phyloP scores from a whole-genome alignment of 176 grass and related monocot species.

The Elaeis guineensis region DNA sequence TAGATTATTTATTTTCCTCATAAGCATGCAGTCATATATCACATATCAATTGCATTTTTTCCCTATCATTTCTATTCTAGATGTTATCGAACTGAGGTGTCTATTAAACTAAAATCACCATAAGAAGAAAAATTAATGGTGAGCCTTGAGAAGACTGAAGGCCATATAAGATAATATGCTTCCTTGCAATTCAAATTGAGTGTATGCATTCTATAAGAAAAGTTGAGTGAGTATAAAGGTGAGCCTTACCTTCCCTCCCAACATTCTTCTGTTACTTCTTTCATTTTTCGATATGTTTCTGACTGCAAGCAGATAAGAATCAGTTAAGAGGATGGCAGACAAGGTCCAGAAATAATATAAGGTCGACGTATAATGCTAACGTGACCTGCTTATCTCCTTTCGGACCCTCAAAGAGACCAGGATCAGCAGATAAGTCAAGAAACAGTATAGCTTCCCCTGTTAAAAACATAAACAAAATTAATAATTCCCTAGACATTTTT shows the following conservation, averaged over 20 bases:
- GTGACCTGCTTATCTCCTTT: constrained; percentile 83
- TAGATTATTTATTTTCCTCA: too few species aligned
- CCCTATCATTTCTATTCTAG: too few species aligned
- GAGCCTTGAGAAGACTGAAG: not conserved
- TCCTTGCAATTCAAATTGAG: too few species aligned
- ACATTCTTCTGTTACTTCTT: constrained; percentile 59
- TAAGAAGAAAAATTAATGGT: not conserved
- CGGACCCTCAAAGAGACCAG: constrained; percentile 64
- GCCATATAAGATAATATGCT: too few species aligned
- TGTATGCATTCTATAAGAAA: not conserved
- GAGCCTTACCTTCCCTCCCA: constrained; percentile 69
- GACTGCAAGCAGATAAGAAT: constrained; percentile 32
- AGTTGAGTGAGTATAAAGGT: not conserved
- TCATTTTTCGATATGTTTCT: constrained; percentile 91
- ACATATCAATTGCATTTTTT: too few species aligned
- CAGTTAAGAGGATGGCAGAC: constrained; percentile 21
- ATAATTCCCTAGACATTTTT: too few species aligned
- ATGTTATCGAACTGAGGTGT: too few species aligned
- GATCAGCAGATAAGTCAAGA: constrained; percentile 78
- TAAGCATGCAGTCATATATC: too few species aligned
- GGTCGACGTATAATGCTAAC: not conserved
- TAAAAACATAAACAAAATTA: not conserved
- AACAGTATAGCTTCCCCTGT: constrained; percentile 73
- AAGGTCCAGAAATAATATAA: constrained; percentile 23
- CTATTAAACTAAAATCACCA: too few species aligned